A percentile compares a stretch with the other conserved stretches of the same genome.
phyloP scores from a whole-genome alignment of 192 early-diverging fungal species.

The Cladochytrium replicatum region DNA sequence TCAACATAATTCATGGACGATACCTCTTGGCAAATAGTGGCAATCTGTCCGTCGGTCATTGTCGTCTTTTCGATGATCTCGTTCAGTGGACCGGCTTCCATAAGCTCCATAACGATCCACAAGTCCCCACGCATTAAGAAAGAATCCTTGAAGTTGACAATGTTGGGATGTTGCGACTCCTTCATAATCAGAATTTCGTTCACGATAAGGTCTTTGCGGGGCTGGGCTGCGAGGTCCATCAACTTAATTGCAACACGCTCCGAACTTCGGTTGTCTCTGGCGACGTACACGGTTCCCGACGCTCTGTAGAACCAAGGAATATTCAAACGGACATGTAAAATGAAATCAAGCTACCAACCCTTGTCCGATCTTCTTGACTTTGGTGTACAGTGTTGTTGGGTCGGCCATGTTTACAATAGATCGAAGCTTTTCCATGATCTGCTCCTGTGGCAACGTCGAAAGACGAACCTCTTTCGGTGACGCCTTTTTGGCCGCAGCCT shows the following conservation, averaged over 20 bases:
- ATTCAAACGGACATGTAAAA: slow-evolving; percentile 1
- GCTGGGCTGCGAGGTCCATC: slow-evolving; percentile 48
- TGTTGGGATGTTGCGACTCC: slow-evolving; percentile 75
- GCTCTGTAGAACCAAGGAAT: slow-evolving; percentile 40
- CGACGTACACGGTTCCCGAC: slow-evolving; percentile 94
- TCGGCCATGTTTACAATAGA: slow-evolving; percentile 84
- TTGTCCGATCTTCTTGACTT: slow-evolving; percentile 94
- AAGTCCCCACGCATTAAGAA: slow-evolving; percentile 82
- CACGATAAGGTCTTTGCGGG: slow-evolving; percentile 50
- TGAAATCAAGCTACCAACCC: slow-evolving; percentile 43
- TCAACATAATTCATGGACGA: too few relatives aligned
- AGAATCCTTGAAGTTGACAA: slow-evolving; percentile 93
- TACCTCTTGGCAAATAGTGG: slow-evolving; percentile 63
- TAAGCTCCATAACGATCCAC: slow-evolving; percentile 98
- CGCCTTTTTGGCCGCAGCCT: slow-evolving; percentile 23
- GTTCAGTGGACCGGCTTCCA: slow-evolving; percentile 98
- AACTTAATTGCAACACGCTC: slow-evolving; percentile 47
- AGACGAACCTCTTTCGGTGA: slow-evolving; percentile 57
- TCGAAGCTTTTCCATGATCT: slow-evolving; percentile 89
- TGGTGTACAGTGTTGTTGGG: slow-evolving; percentile 81
- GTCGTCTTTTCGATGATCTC: slow-evolving; percentile 91
- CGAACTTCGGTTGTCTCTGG: slow-evolving; percentile 43
- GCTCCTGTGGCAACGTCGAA: slow-evolving; percentile 80
- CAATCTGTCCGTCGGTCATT: slow-evolving; percentile 75
- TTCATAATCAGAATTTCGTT: slow-evolving; percentile 85